These are phyloP conservation scores for Diplogelasinospora grovesii DNA, from an alignment of 495 filamentous ascomycete genomes.

Conservation along the genomic window DNA sequence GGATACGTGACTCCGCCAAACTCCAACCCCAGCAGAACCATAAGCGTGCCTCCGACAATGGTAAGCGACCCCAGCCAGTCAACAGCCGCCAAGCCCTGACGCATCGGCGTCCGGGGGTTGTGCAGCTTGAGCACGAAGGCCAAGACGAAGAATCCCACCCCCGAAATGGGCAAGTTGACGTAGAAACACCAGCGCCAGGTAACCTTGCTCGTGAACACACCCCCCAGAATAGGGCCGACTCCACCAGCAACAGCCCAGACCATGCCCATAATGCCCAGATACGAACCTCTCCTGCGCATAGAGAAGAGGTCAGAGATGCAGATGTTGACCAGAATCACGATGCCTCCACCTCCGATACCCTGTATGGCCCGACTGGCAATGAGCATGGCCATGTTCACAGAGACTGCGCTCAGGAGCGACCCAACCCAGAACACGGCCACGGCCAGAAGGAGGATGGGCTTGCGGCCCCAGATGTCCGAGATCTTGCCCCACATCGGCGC, in stretches of 20 bases:
- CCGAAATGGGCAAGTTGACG: constrained; percentile 74
- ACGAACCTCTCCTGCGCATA: constrained; percentile 51
- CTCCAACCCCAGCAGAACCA: constrained; percentile 75
- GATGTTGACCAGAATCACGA: constrained; percentile 75
- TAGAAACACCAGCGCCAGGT: constrained; percentile 67
- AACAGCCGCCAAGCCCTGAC: constrained; percentile 63
- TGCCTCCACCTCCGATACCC: constrained; percentile 76
- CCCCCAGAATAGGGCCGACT: constrained; percentile 57
- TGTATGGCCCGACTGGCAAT: constrained; percentile 72
- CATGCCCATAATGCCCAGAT: constrained; percentile 39
- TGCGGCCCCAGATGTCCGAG: constrained; percentile 81
- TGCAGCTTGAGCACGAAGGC: constrained; percentile 68
- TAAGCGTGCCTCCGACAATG: constrained; percentile 70
- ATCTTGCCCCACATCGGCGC: constrained; percentile 78
- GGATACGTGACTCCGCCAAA: constrained; percentile 70
- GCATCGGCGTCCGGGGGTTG: constrained; percentile 65
- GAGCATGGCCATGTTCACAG: constrained; percentile 64
- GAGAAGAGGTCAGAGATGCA: constrained; percentile 76
- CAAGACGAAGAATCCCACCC: constrained; percentile 58
- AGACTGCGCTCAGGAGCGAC: constrained; percentile 63
- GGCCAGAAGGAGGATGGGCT: constrained; percentile 67
- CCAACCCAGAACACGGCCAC: constrained; percentile 70
- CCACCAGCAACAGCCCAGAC: constrained; percentile 49
- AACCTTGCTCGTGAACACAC: constrained; percentile 50
- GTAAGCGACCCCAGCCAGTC: constrained; percentile 68